A percentile compares a stretch with the other conserved stretches of the same genome.
phyloP scores from a whole-genome alignment of 352 stramenopile species.

The Phytophthora parvispora region DNA sequence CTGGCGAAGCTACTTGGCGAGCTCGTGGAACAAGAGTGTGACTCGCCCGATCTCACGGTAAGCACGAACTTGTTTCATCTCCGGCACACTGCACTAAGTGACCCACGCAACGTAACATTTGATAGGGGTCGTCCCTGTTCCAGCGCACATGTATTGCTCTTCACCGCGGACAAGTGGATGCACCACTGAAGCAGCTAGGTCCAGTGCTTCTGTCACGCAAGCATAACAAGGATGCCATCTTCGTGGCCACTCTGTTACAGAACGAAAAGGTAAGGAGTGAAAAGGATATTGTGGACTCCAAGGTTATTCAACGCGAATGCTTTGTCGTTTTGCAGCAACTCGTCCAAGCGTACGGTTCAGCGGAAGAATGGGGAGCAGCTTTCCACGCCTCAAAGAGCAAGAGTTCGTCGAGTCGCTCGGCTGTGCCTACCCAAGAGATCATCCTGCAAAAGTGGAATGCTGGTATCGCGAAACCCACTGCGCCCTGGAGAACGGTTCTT shows the following conservation, averaged over 20 bases:
- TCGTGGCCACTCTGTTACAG: constrained; percentile 59
- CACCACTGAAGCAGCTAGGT: constrained; percentile 34
- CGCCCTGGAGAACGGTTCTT: constrained; percentile 38
- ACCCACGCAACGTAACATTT: not conserved
- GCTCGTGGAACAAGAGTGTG: constrained; percentile 29
- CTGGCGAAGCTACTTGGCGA: constrained; percentile 46
- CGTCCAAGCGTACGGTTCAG: constrained; percentile 30
- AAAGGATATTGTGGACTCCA: not conserved
- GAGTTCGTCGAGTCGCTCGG: constrained; percentile 3
- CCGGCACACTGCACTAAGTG: not conserved
- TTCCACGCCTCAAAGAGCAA: constrained; percentile 36
- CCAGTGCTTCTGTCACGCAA: constrained; percentile 23
- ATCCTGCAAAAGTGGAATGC: constrained; percentile 49
- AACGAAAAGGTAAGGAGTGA: constrained; percentile 43
- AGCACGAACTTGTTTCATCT: not conserved
- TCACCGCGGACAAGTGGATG: constrained; percentile 34
- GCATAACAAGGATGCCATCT: constrained; percentile 56
- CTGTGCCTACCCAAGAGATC: constrained; percentile 2
- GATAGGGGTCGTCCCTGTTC: constrained; percentile 67
- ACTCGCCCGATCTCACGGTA: constrained; percentile 62
- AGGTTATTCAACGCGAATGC: not conserved
- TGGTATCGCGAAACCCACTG: constrained; percentile 33
- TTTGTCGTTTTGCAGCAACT: constrained; percentile 19
- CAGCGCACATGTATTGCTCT: constrained; percentile 65
- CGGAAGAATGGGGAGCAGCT: constrained; percentile 32